These are phyloP conservation scores for Eucommia ulmoides DNA, from an alignment of 257 asterid species.

Conservation along the genomic window DNA sequence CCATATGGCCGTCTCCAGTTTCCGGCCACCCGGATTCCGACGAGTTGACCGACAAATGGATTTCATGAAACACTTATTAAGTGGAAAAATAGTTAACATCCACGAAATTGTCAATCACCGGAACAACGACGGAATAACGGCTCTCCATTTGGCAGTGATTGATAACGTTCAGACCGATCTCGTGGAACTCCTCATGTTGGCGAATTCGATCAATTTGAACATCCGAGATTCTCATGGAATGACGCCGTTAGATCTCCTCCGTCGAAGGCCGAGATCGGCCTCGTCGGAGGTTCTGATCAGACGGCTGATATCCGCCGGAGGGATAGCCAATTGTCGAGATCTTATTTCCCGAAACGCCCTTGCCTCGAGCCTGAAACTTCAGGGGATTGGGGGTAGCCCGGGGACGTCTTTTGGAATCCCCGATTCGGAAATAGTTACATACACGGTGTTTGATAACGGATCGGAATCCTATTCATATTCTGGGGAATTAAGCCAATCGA, in stretches of 20 bases:
- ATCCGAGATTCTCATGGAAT: constrained; percentile 51
- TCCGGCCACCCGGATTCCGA: constrained; percentile 56
- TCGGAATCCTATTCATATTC: constrained; percentile 28
- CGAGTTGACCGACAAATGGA: constrained; percentile 53
- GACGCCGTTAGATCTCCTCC: constrained; percentile 71
- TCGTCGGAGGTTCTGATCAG: constrained; percentile 65
- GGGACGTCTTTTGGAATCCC: constrained; percentile 75
- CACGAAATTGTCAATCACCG: constrained; percentile 42
- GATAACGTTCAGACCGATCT: constrained; percentile 50
- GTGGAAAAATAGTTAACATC: constrained; percentile 19
- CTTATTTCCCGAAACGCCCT: constrained; percentile 24
- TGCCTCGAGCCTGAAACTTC: constrained; percentile 47
- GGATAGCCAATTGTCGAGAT: constrained; percentile 39
- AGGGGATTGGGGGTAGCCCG: constrained; percentile 58
- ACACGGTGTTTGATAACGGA: constrained; percentile 36
- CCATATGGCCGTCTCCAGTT: constrained; percentile 83
- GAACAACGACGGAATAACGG: constrained; percentile 68
- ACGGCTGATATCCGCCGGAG: constrained; percentile 65
- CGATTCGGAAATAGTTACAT: constrained; percentile 56
- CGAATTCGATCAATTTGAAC: constrained; percentile 35
- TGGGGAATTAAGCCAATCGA: constrained; percentile 32
- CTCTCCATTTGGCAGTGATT: constrained; percentile 70
- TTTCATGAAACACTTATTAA: constrained; percentile 38
- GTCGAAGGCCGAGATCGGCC: constrained; percentile 43
- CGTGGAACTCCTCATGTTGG: constrained; percentile 72